phyloP scores from a whole-genome alignment of 2,329 filamentous ascomycete genomes.

The Trichocomaceae sp. region DNA sequence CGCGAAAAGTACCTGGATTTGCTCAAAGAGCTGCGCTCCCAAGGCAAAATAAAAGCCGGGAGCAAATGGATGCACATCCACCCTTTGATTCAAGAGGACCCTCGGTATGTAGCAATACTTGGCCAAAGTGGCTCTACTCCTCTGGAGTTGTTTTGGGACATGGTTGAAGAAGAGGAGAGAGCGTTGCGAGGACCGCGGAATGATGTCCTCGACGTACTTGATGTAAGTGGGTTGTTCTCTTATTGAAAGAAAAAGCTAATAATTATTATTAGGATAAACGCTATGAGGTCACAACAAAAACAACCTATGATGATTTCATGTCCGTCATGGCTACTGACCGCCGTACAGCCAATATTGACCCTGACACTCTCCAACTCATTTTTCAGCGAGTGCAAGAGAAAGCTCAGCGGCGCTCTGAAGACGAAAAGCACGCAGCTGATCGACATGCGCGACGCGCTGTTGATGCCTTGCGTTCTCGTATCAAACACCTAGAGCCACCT shows the following conservation, averaged over 20 bases:
- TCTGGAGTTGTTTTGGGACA: conserved; percentile 91
- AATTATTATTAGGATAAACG: conserved; percentile 62
- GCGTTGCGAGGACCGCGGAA: conserved; percentile 74
- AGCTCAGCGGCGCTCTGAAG: conserved; percentile 71
- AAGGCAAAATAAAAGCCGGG: conserved; percentile 79
- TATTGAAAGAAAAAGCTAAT: conserved; percentile 32
- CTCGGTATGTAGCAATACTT: conserved; percentile 74
- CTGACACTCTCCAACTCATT: conserved; percentile 69
- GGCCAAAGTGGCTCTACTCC: conserved; percentile 79
- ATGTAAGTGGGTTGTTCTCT: conserved; percentile 52
- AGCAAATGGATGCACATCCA: conserved; percentile 83
- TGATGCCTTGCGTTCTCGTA: conserved; percentile 74
- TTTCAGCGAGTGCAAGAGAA: conserved; percentile 87
- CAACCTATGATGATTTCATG: conserved; percentile 82
- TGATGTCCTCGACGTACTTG: conserved; percentile 78
- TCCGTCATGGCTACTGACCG: conserved; percentile 75
- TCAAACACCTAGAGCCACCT: conserved; percentile 86
- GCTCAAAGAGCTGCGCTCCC: conserved; percentile 64
- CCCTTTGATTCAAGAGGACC: conserved; percentile 68
- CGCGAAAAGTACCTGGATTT: conserved; percentile 74
- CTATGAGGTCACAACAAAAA: conserved; percentile 82
- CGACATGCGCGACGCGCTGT: conserved; percentile 77
- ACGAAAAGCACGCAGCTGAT: conserved; percentile 74
- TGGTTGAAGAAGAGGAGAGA: conserved; percentile 87
- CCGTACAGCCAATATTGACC: conserved; percentile 79